A percentile compares a stretch with the other conserved stretches of the same genome.
These are phyloP conservation scores for Datura wrightii DNA, from an alignment of 257 asterid genomes.

Conservation along the genomic window DNA sequence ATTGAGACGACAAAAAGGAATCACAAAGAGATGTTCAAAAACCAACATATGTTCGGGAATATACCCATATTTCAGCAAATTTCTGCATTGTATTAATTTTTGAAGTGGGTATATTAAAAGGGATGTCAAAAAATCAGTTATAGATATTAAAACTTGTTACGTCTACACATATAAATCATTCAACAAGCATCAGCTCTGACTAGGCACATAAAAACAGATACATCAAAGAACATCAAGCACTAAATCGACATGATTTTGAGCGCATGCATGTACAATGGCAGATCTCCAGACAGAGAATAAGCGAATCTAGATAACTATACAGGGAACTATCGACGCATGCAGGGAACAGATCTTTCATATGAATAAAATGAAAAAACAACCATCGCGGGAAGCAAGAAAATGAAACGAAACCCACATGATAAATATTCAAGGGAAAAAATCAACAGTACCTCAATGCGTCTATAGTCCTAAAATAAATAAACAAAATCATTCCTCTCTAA, in stretches of 20 bases:
- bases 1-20: neutral
- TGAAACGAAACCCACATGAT: neutral
- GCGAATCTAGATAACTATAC: neutral
- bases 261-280: conserved; percentile 12
- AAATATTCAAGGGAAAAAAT: too few species aligned
- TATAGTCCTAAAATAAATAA: neutral
- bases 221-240: conserved; percentile 14
- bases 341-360: conserved; percentile 11
- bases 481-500: neutral
- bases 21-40: neutral
- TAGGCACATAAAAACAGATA: neutral
- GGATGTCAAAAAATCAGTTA: neutral
- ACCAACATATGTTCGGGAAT: neutral
- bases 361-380: too few species aligned
- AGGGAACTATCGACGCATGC: conserved; percentile 18
- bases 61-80: conserved; percentile 26
- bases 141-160: neutral
- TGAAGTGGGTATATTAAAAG: neutral
- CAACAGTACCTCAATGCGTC: too few species aligned
- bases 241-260: neutral
- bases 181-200: neutral
- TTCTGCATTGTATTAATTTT: neutral
- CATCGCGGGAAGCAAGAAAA: too few species aligned
- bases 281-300: neutral
- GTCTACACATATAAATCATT: neutral